Base-by-base conservation (phyloP, 345 rosid genomes). In the Carallia pectinifolia region DNA sequence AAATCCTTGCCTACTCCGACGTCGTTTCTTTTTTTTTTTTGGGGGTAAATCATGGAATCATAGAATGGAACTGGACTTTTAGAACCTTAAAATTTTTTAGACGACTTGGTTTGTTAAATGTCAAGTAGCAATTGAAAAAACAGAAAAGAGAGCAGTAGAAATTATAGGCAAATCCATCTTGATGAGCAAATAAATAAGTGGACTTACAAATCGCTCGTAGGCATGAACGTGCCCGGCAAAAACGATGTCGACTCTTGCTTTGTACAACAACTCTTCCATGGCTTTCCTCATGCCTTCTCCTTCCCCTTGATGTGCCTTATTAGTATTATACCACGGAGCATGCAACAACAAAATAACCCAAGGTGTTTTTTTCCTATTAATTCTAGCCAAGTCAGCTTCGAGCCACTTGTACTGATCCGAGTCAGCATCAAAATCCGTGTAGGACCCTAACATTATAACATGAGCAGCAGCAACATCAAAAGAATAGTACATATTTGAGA, bases 211-310 rank as follows among this genome's bases (percentile, higher is more conserved):
- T 77, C 98, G 84, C 79, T 94, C 98, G 48, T 94, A 94, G 5
- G 98, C 88, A 70, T 91, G 98, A 76, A 94, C 98, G 69, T 91
- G 97, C 1, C 98, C 97, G 0, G 97, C 64, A 44, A 93, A 91
- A 76, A 91, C 88, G 18, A 87, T 68, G 73, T 93, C 97, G n/a
- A 91, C 98, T 71, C 89, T 70, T 17, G 96, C 90, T 60, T 61
- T 75, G 29, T 80, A 94, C 79, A 94, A 36, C 79, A 91, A 29
- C 61, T 77, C 79, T 67, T 94, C 98, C 98, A 94, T 88, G 1
- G 90, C 78, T 48, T 77, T 69, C 58, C 98, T 83, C 96, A 91
- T 94, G 76, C 81, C 76, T 72, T 94, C 97, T 29, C 97, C 97
- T 77, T 91, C 96, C 18, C 98, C 98, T 77, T 87, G 87, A 71